A percentile compares a stretch with the other conserved stretches of the same genome.
Evolutionary conservation across 768 basidiomycete species (phyloP).

Genomic region (Daedaleopsis nitida): DNA sequence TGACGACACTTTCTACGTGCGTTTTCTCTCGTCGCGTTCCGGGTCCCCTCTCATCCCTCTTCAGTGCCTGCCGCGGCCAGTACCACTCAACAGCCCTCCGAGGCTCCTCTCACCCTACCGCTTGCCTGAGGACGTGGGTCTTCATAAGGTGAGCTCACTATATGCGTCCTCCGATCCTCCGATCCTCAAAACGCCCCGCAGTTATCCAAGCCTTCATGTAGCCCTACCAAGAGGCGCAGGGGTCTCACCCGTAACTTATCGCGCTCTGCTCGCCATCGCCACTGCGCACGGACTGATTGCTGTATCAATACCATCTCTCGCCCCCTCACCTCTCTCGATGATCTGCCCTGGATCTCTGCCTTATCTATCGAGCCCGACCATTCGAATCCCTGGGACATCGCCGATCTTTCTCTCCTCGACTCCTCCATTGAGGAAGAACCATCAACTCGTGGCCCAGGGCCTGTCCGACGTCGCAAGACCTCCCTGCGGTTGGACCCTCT

Average conservation of each 20-base stretch:
- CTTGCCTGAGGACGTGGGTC: conserved; percentile 31
- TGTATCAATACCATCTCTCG: conserved; percentile 35
- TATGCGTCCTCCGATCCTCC: conserved; percentile 15
- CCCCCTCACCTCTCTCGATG: conserved; percentile 51
- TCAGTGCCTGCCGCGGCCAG: conserved; percentile 30
- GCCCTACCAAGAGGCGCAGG: conserved; percentile 39
- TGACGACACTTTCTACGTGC: conserved; percentile 27
- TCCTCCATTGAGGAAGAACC: conserved; percentile 12
- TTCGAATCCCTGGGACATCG: conserved; percentile 53
- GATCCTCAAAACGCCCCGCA: conserved; percentile 21
- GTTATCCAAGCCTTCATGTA: conserved; percentile 44
- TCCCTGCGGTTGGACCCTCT: conserved; percentile 54
- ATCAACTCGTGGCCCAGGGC: conserved; percentile 40
- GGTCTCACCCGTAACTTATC: conserved; percentile 33
- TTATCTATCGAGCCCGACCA: conserved; percentile 49
- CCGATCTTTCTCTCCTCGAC: conserved; percentile 65
- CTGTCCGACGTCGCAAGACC: conserved; percentile 60
- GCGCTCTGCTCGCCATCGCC: conserved; percentile 46
- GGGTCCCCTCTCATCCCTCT: conserved; percentile 5
- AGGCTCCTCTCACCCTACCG: conserved; percentile 42
- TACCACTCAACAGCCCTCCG: conserved; percentile 31
- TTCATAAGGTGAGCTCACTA: conserved; percentile 15
- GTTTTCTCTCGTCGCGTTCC: conserved; percentile 4
- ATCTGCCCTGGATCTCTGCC: conserved; percentile 67
- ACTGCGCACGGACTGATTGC: conserved; percentile 43